phyloP scores from a whole-genome alignment of 106 monocot genomes.

The Dioscorea dumetorum region DNA sequence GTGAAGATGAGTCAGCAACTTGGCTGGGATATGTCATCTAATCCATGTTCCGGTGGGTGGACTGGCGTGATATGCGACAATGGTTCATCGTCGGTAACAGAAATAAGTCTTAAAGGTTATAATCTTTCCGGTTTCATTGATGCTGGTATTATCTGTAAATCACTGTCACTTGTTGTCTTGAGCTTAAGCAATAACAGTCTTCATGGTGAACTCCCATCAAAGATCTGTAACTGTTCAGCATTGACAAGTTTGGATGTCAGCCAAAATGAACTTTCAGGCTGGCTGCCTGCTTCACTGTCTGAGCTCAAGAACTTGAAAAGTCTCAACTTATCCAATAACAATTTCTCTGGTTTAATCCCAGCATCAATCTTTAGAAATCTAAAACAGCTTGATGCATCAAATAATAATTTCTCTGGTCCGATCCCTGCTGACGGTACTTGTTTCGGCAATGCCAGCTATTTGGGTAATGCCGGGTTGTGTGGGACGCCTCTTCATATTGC shows the following conservation, averaged over 20 bases:
- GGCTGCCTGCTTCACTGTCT: conserved; percentile 23
- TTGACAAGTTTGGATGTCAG: conserved; percentile 22
- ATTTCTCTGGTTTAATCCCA: conserved; percentile 24
- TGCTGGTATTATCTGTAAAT: conserved; percentile 17
- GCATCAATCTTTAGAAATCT: neutral
- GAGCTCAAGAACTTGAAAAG: conserved; percentile 19
- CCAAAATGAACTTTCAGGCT: conserved; percentile 26
- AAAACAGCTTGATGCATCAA: neutral
- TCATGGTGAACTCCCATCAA: conserved; percentile 9
- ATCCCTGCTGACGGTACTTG: conserved; percentile 13
- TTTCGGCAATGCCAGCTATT: conserved; percentile 5
- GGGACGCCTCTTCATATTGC: conserved; percentile 8
- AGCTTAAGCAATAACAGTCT: conserved; percentile 18
- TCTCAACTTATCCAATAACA: conserved; percentile 36
- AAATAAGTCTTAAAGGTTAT: conserved; percentile 6
- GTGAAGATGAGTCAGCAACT: no score
- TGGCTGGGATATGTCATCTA: conserved; percentile 19
- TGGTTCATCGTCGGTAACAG: neutral
- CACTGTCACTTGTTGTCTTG: conserved; percentile 1
- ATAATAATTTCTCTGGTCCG: neutral
- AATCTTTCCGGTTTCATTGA: conserved; percentile 25
- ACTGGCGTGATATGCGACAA: conserved; percentile 9
- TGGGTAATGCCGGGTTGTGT: conserved; percentile 29
- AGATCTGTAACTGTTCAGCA: conserved; percentile 18
- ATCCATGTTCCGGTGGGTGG: conserved; percentile 32